Base-by-base conservation (phyloP, 768 basidiomycete genomes). In the Lactarius evosmus region DNA sequence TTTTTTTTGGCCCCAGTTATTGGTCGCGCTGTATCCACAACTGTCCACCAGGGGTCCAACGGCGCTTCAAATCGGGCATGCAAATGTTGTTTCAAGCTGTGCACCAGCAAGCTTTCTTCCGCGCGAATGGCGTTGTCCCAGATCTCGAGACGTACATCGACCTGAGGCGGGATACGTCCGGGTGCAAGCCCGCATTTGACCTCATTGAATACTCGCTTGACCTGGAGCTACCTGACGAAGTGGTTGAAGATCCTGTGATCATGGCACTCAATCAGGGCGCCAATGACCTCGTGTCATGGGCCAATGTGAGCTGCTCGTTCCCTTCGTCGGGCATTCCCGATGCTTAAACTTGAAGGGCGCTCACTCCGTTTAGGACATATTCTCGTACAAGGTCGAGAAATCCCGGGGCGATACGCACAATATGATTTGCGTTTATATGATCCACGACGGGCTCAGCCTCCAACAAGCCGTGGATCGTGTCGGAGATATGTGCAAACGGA, bases 361-460 rank as follows among this genome's bases (percentile, higher is more conserved):
- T 44, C n/a, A 22, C 41, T 44, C 5, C 11, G 22, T 27, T 67
- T 60, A 70, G 90, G 90, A 93, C 75, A 84, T 93, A 70, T 92
- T 90, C 75, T 92, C 91, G 27, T 93, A 86, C 78, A 90, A 91
- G 74, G 85, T 88, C 67, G 91, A 93, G 72, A 91, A 91, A 71
- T 83, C 88, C 25, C 83, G 84, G 74, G 88, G 88, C 32, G 87
- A 93, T 72, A 88, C 85, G 2, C 90, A 92, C 75, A 92, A 93
- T 75, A 89, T 92, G 86, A 86, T 93, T 69, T 79, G 82, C 38
- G 87, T 92, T 66, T 83, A 90, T 65, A 91, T 91, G 86, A 72
- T 83, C 66, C 81, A 89, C 71, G 81, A 87, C 55, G 82, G 82
- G n/a, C 74, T 90, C n/a, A 82, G 80, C 69, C 78, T 91, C 6